Evolutionary conservation across 2,329 filamentous ascomycete genomes (phyloP).

Genomic region (Nothopassalora personata): DNA sequence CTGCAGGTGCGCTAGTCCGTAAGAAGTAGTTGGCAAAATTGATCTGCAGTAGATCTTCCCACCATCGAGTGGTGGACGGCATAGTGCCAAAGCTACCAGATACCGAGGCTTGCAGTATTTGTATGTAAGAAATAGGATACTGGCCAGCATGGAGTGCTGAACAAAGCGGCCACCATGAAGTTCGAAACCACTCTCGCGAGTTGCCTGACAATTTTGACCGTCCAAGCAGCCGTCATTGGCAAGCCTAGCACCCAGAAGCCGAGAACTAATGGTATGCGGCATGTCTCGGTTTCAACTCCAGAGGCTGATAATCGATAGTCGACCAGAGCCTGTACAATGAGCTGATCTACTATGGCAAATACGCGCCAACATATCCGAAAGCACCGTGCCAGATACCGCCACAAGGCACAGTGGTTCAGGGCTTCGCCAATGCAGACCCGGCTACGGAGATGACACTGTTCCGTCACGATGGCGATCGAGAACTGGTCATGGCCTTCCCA

Average conservation of each 20-base stretch:
- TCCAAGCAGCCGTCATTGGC: background rate
- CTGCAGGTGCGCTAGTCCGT: too few species aligned
- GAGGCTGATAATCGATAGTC: background rate
- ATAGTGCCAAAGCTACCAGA: too few species aligned
- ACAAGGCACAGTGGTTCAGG: slow-evolving; percentile 1
- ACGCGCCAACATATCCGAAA: background rate
- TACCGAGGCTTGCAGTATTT: too few species aligned
- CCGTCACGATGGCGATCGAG: background rate
- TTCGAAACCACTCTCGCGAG: background rate
- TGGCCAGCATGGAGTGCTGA: too few species aligned
- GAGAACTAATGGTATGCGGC: background rate
- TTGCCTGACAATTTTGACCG: background rate
- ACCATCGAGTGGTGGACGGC: too few species aligned
- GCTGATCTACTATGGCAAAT: slow-evolving; percentile 3
- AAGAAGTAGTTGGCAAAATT: too few species aligned
- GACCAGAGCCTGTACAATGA: background rate
- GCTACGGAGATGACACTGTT: slow-evolving; percentile 3
- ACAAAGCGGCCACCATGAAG: background rate
- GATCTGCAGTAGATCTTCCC: too few species aligned
- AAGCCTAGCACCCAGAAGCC: background rate
- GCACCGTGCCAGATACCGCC: slow-evolving; percentile 3
- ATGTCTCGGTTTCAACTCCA: background rate
- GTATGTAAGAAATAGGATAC: too few species aligned
- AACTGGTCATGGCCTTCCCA: slow-evolving; percentile 5
- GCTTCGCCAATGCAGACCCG: background rate